Evolutionary conservation across 148 eudicot species (phyloP), one percentile per base, ranked within the genome.

Genomic region (Tetragonia tetragonoides): DNA sequence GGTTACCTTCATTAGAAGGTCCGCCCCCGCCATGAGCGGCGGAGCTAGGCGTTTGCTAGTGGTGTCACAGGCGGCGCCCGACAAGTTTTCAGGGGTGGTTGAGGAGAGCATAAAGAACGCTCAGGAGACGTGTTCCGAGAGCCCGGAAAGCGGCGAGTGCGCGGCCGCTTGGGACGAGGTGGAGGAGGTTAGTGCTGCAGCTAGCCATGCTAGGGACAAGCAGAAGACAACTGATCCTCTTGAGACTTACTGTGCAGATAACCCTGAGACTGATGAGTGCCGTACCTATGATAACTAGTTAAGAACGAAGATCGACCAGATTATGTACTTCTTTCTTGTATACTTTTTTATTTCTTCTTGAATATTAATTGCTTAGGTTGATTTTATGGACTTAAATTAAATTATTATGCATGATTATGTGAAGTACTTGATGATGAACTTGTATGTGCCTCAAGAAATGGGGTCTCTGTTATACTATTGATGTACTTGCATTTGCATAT

Each of bases 81-180:
- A 94, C 18, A 67, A 84, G 76, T 60, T 95, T 1, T 87, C 96
- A n/a, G 88, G 81, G 15, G 83, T 83, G 83, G 91, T 95, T 60
- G 97, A 77, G 38, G 91, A 88, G 72, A 92, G 99, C 87, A 81
- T 95, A 60, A 90, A 95, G 87, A 34, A 59, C 1, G 99, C 99
- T 0, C 79, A 92, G 81, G 96, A 91, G 87, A 73, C 88, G 6
- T 95, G 99, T 79, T 20, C 91, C 6, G 97, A 77, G 1, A 88
- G 88, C 78, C 88, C 97, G 0, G 83, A 65, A 10, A 88, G 91
- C 85, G 97, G 98, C 3, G 98, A 92, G 88, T 94, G 98, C 38
- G 91, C 77, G 37, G 97, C 98, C 0, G 95, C 98, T 3, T 94
- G 98, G 98, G 98, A 94, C 53, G 97, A 89, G 84, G 98, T 94